Evolutionary conservation across 352 stramenopile genomes (phyloP).

Genomic region (Globisporangium radiosum): DNA sequence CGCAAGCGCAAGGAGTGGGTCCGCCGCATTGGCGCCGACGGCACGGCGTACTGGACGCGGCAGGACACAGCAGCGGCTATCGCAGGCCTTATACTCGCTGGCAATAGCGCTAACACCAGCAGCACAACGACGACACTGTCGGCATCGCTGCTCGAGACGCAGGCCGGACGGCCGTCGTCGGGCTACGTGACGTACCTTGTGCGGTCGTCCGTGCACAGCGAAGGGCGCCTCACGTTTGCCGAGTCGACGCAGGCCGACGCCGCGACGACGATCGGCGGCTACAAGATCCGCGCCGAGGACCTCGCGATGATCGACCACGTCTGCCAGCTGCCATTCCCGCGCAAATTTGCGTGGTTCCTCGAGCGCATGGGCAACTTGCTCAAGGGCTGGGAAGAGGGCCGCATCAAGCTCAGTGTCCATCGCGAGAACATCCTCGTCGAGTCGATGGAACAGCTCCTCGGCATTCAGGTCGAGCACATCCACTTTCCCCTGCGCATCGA

Average conservation of each 20-base stretch:
- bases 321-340: conserved; percentile 57
- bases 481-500: conserved; percentile 60
- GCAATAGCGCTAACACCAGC: neutral
- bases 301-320: conserved; percentile 62
- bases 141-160: neutral
- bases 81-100: neutral
- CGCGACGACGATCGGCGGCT: conserved; percentile 53
- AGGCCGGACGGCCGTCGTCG: conserved; percentile 31
- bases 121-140: neutral
- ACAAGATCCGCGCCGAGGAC: conserved; percentile 46
- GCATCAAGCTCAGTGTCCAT: conserved; percentile 76
- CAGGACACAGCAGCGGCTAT: conserved; percentile 17
- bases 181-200: conserved; percentile 71
- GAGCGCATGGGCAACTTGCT: conserved; percentile 61
- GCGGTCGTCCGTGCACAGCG: conserved; percentile 50
- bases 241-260: conserved; percentile 56
- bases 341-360: conserved; percentile 83
- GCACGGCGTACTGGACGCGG: conserved; percentile 67
- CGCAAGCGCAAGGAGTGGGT: conserved; percentile 79
- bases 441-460: conserved; percentile 82
- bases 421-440: conserved; percentile 75
- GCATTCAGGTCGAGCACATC: conserved; percentile 59
- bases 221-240: conserved; percentile 55
- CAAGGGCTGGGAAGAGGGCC: conserved; percentile 69
- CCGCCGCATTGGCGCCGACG: conserved; percentile 49